Base-by-base conservation (phyloP, 2,329 filamentous ascomycete genomes). In the Chrysoporthe deuterocubensis region DNA sequence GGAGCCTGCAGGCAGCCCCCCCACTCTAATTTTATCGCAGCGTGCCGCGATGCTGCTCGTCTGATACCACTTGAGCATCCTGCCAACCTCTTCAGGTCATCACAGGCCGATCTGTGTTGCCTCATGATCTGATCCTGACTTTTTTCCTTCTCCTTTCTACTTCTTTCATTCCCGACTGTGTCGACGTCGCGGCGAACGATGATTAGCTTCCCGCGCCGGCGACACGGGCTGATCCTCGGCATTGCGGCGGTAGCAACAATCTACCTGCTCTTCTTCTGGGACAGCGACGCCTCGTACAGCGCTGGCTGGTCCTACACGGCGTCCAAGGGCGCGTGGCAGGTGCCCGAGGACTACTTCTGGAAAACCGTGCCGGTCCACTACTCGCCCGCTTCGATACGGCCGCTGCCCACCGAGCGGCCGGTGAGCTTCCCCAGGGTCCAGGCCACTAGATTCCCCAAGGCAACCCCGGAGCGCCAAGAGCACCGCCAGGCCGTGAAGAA, bases 341-440 rank as follows among this genome's bases (percentile, higher is more conserved):
- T 62, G 1, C 42, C 65, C n/a, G 65, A 62, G 6, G 63, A 70
- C 42, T 70, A 68, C 56, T 62, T 70, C 40, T 70, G 68, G 68
- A 68, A 64, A 21, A 62, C 56, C 11, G 68, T 70, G 4, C 63
- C 52, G 0, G 64, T 58, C 2, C 66, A 70, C 34, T 66, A 66
- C 9, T 66, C 68, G 7, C 32, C 60, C 3, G 37, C 34, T 1
- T 61, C 54, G 4, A 57, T 70, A 43, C 64, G 59, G 2, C 60
- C 68, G 0, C 58, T 70, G 40, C 69, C 69, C n/a, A 68, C 56
- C 4, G 63, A 56, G 3, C 57, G 26, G 7, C 11, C 54, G 11
- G n/a, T 37, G 9, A 5, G 21, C 2, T 68, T 66, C 13, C 66
- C 68, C n/a, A 58, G 37, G 34, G 60, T 70, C 43, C 69, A 70